Conservation (phyloP, 2,329 filamentous ascomycete genomes). For the Aspergillus sergii region DNA sequence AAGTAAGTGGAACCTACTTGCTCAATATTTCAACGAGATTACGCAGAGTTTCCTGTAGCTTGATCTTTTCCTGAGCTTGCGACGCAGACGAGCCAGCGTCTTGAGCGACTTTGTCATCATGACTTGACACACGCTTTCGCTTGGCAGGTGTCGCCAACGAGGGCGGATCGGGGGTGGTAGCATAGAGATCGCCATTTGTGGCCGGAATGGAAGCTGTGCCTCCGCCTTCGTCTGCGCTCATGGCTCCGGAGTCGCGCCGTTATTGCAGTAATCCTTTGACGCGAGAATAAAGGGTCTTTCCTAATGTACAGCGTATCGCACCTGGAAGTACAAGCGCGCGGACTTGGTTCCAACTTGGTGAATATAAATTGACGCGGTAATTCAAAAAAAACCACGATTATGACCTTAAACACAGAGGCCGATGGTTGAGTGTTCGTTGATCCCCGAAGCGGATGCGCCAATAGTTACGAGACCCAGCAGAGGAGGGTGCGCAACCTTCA, state of each 20-base stretch:
- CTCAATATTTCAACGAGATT: constrained; percentile 38
- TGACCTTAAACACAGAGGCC: constrained; percentile 13
- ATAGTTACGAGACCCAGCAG: constrained; percentile 29
- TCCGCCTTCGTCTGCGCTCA: constrained; percentile 43
- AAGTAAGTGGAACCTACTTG: constrained; percentile 26
- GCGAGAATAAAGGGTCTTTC: constrained; percentile 17
- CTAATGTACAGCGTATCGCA: constrained; percentile 1
- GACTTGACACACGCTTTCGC: constrained; percentile 43
- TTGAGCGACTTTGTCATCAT: constrained; percentile 32
- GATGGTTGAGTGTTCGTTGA: constrained; percentile 24
- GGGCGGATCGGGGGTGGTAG: constrained; percentile 31
- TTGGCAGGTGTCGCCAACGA: constrained; percentile 41
- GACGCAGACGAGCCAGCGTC: constrained; percentile 28
- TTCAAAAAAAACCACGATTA: not conserved
- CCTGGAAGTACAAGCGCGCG: constrained; percentile 15
- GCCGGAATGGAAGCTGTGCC: constrained; percentile 32
- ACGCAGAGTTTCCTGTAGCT: constrained; percentile 39
- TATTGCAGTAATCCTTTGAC: constrained; percentile 20
- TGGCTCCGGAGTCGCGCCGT: constrained; percentile 31
- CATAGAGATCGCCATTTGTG: constrained; percentile 39
- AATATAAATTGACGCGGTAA: constrained; percentile 6
- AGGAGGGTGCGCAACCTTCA: constrained; percentile 31
- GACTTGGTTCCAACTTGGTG: constrained; percentile 8
- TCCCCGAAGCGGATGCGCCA: constrained; percentile 31
- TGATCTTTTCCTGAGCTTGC: constrained; percentile 31